Base-by-base conservation (phyloP, 1,139 yeast species). In the Saccharomycopsis hybrid region DNA sequence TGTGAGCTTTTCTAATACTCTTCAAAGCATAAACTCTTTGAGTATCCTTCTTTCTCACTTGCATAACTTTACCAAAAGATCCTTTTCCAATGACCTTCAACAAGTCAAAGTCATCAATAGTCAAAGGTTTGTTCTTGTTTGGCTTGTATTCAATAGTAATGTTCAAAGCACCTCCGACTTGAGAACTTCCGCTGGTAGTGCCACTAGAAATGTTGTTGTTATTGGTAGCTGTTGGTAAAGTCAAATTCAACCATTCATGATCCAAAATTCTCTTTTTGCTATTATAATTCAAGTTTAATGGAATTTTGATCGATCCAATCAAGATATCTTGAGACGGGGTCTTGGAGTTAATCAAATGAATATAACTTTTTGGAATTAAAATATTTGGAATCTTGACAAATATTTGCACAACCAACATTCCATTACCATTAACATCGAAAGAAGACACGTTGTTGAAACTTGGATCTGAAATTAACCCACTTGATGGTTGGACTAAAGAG, bases 21-120 rank as follows among this genome's bases (percentile, higher is more conserved):
- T 92, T 92, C 64, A 92, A 72, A 2, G 98, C 98, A 65, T 92
- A 92, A 38, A 92, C 83, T 63, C 90, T 95, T 57, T 85, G 85
- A 8, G 98, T 92, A 66, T 92, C 97, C 59, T 86, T 86, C 69
- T 92, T 92, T 54, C 89, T 82, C 43, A 92, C 98, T 67, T 92
- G 98, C 97, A 92, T 92, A 52, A 92, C 98, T 67, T 94, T 92
- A 50, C 98, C 98, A 67, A 92, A 94, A 2, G 97, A 88, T 2
- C 98, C 98, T 65, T 92, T 92, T 44, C 98, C 98, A 52, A 92
- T 88, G 25, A 92, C 98, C 66, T 92, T 92, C 59, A 92, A 74
- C 51, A 94, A 71, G 60, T 90, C 96, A 66, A 92, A 92, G 62
- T 92, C 96, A 51, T 89, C 96, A 58, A 92, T 89, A 1, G 88